A percentile compares a stretch with the other conserved stretches of the same genome.
Conservation (phyloP, 176 grass and related monocot genomes). For the Paspalum notatum region DNA sequence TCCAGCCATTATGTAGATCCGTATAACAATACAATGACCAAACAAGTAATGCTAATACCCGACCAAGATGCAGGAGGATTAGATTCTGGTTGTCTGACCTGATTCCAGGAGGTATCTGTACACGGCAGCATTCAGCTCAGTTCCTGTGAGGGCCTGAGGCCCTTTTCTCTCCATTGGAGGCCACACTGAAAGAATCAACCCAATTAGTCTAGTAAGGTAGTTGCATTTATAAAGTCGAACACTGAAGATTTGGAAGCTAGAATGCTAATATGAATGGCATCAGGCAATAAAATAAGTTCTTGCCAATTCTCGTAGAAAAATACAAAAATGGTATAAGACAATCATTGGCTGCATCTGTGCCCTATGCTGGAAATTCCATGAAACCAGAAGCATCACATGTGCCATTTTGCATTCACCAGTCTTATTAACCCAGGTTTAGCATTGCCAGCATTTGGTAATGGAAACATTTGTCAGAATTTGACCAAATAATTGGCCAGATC, state of each 20-base stretch:
- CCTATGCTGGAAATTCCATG: background rate
- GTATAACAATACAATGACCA: constrained; percentile 9
- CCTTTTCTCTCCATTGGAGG: constrained; percentile 20
- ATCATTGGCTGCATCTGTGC: background rate
- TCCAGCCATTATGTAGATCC: background rate
- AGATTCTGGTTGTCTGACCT: constrained; percentile 14
- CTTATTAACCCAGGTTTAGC: background rate
- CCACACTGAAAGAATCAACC: background rate
- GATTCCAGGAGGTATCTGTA: constrained; percentile 57
- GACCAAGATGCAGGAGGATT: background rate
- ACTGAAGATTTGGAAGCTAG: background rate
- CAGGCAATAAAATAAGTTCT: background rate
- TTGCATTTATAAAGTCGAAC: background rate
- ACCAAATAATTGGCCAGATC: background rate
- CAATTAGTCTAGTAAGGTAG: background rate
- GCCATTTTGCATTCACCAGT: background rate
- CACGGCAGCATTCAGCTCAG: constrained; percentile 50
- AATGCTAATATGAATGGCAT: background rate
- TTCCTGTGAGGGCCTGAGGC: constrained; percentile 34
- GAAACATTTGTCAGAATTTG: background rate
- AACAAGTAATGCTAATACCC: background rate
- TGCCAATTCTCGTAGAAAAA: background rate
- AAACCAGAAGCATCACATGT: background rate
- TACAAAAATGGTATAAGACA: background rate
- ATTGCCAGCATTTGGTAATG: background rate